Evolutionary conservation across 1,284 basidiomycete genomes (phyloP).

Genomic region (Exobasidium cylindrosporum): DNA sequence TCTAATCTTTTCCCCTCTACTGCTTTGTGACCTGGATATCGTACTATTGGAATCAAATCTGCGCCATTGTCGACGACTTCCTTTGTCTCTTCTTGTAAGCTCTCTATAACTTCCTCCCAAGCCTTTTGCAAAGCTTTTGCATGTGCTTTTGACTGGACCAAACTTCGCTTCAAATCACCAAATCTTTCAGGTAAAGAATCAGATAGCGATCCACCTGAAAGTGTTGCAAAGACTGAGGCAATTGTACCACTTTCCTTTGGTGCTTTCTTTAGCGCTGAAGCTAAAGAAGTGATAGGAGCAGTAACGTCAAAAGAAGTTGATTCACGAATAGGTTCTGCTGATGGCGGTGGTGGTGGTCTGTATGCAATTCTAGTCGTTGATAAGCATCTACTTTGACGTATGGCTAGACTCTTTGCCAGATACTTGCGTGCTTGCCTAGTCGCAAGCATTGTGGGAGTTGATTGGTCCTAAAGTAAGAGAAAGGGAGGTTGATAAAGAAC

Average conservation of each 20-base stretch:
- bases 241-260: constrained; percentile 35
- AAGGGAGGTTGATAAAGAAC: too few relatives aligned
- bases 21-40: constrained; percentile 17
- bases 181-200: constrained; percentile 37
- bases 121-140: constrained; percentile 22
- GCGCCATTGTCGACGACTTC: constrained; percentile 22
- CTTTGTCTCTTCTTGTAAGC: constrained; percentile 18
- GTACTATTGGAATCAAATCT: constrained; percentile 24
- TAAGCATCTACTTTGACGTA: not conserved
- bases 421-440: too few relatives aligned
- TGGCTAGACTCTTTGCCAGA: too few relatives aligned
- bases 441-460: too few relatives aligned
- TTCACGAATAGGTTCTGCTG: too few relatives aligned
- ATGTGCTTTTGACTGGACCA: constrained; percentile 22
- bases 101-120: constrained; percentile 25
- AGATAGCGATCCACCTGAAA: constrained; percentile 31
- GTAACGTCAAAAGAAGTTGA: too few relatives aligned
- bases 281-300: too few relatives aligned
- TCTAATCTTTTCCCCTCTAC: constrained; percentile 10
- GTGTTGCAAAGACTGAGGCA: constrained; percentile 36
- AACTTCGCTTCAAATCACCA: constrained; percentile 24
- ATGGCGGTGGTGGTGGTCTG: not conserved
- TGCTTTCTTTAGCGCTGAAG: too few relatives aligned
- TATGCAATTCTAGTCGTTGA: not conserved
- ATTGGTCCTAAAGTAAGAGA: too few relatives aligned